These are phyloP conservation scores for Aspergillus aculeatinus DNA, from an alignment of 2,329 filamentous ascomycete species.

Conservation along the genomic window DNA sequence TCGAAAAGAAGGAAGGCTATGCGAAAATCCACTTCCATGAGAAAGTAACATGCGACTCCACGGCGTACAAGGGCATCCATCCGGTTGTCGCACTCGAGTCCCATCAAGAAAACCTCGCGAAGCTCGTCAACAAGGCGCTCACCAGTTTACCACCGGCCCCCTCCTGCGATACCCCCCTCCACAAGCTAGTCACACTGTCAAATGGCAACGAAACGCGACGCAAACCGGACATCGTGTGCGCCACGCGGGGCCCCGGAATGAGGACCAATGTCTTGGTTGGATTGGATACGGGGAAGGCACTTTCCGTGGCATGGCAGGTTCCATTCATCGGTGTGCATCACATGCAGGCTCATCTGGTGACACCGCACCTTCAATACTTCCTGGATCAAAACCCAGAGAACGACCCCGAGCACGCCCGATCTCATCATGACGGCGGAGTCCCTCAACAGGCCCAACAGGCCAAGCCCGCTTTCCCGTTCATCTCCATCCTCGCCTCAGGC, in stretches of 20 bases:
- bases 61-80: constrained; percentile 73
- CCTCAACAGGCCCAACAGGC: neutral
- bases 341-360: constrained; percentile 95
- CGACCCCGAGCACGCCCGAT: constrained; percentile 8
- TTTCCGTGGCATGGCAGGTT: constrained; percentile 77
- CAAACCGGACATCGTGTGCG: constrained; percentile 79
- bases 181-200: constrained; percentile 18
- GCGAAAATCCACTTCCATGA: constrained; percentile 73
- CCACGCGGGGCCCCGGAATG: constrained; percentile 91
- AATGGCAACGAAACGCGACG: constrained; percentile 33
- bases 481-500: constrained; percentile 85
- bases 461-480: constrained; percentile 71
- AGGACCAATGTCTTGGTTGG: constrained; percentile 73
- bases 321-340: constrained; percentile 88
- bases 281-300: constrained; percentile 79
- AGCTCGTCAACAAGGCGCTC: constrained; percentile 66
- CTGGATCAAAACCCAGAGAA: constrained; percentile 42
- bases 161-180: constrained; percentile 8
- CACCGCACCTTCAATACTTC: constrained; percentile 72
- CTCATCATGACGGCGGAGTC: neutral
- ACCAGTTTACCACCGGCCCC: constrained; percentile 49
- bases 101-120: constrained; percentile 70
- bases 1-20: constrained; percentile 55
- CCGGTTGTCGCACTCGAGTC: constrained; percentile 72
- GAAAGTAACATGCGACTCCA: constrained; percentile 78